Conservation (phyloP, 1,139 yeast genomes). For the Debaryomyces udenii region DNA sequence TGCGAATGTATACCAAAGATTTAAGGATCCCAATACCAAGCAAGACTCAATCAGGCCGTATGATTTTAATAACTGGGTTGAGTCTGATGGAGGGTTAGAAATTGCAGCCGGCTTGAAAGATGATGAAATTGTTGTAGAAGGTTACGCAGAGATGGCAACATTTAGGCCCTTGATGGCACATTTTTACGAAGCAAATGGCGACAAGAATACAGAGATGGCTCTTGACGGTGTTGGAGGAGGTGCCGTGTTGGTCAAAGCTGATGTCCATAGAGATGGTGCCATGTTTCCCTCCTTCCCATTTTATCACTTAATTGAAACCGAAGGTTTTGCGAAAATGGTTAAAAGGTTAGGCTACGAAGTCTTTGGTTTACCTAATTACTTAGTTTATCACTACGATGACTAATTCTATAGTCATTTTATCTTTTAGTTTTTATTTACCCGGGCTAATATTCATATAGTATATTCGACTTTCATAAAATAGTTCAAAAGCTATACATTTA, state of each 20-base stretch:
- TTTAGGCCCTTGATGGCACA: slow-evolving; percentile 96
- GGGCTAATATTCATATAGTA: not conserved
- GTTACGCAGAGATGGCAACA: slow-evolving; percentile 90
- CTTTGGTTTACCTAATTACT: slow-evolving; percentile 89
- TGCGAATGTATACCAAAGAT: slow-evolving; percentile 92
- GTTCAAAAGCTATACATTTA: too few species aligned
- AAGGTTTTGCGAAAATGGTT: slow-evolving; percentile 98
- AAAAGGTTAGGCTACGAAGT: slow-evolving; percentile 90
- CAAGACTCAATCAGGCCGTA: slow-evolving; percentile 77
- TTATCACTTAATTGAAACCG: slow-evolving; percentile 94
- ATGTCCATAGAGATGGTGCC: slow-evolving; percentile 98
- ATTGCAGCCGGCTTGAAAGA: slow-evolving; percentile 72
- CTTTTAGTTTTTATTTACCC: not conserved
- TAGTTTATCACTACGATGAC: slow-evolving; percentile 85
- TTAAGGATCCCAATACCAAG: slow-evolving; percentile 57
- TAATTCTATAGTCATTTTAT: slow-evolving; percentile 19
- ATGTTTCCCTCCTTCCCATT: slow-evolving; percentile 99
- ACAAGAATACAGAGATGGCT: slow-evolving; percentile 64
- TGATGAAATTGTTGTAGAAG: slow-evolving; percentile 92
- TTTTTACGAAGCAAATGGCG: slow-evolving; percentile 69
- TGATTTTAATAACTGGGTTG: slow-evolving; percentile 96
- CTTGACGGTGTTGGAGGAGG: slow-evolving; percentile 99
- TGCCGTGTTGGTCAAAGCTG: slow-evolving; percentile 92
- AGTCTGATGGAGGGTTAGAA: slow-evolving; percentile 80
- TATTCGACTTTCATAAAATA: too few species aligned